These are phyloP conservation scores for Fermentozyma sake DNA, from an alignment of 1,139 yeast genomes.

Conservation along the genomic window DNA sequence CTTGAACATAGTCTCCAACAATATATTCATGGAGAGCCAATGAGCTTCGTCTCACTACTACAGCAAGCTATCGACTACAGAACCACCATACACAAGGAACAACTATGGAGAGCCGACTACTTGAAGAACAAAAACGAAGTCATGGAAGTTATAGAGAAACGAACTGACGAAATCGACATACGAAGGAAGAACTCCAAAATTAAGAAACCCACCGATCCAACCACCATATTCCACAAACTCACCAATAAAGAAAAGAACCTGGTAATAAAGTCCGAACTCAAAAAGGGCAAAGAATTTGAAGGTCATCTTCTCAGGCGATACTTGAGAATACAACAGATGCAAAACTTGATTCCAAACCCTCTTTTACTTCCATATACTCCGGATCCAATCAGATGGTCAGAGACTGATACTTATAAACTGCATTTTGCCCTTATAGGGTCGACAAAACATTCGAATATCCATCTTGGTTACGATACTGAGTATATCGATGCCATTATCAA, in stretches of 20 bases:
- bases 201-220: conserved; percentile 3
- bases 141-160: conserved; percentile 7
- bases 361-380: conserved; percentile 29
- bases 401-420: conserved; percentile 4
- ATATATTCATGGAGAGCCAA: too few species aligned
- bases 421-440: conserved; percentile 18
- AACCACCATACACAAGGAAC: conserved; percentile 9
- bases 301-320: conserved; percentile 21
- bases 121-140: conserved; percentile 7
- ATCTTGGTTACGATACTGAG: conserved; percentile 29
- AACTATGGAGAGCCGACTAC: conserved; percentile 17
- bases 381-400: conserved; percentile 6
- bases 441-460: conserved; percentile 14
- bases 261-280: conserved; percentile 8
- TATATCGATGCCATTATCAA: conserved; percentile 31
- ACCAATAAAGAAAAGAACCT: conserved; percentile 6
- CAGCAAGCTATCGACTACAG: conserved; percentile 10
- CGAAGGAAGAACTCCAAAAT: conserved; percentile 6
- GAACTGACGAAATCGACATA: conserved; percentile 6
- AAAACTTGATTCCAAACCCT: conserved; percentile 29
- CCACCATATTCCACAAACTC: conserved; percentile 5
- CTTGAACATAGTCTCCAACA: too few species aligned
- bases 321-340: conserved; percentile 25
- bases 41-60: conserved; percentile 1
- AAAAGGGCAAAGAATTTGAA: conserved; percentile 11